Conservation (phyloP, 257 asterid genomes). For the Solanum infundibuliforme region DNA sequence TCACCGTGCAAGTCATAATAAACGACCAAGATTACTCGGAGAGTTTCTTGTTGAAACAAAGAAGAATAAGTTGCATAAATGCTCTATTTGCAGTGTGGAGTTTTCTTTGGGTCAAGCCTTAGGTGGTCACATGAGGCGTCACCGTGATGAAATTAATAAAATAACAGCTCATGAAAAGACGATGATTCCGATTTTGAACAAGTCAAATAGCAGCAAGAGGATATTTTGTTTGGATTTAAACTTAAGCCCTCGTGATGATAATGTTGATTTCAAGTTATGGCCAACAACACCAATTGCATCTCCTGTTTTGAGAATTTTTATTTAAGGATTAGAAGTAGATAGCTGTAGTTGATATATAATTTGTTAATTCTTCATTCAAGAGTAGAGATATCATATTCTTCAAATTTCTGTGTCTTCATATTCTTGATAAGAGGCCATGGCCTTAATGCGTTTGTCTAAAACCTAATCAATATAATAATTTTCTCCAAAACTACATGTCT, state of each 20-base stretch:
- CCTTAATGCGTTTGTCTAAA: neutral
- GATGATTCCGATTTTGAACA: neutral
- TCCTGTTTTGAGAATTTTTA: neutral
- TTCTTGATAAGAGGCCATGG: neutral
- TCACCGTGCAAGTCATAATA: conserved; percentile 4
- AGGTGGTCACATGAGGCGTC: conserved; percentile 7
- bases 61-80: neutral
- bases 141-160: neutral
- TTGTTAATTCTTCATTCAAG: too few relatives aligned
- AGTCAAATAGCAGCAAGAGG: neutral
- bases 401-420: too few relatives aligned
- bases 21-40: neutral
- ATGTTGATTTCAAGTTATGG: neutral
- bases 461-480: too few relatives aligned
- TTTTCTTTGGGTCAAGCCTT: neutral
- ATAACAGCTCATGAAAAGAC: neutral
- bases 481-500: too few relatives aligned
- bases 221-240: neutral
- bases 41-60: neutral
- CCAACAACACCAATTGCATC: neutral
- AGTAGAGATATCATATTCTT: too few relatives aligned
- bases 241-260: neutral
- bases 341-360: too few relatives aligned
- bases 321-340: too few relatives aligned
- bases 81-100: neutral